These are phyloP conservation scores for Tulasnella sp. DNA, from an alignment of 768 basidiomycete species.

Conservation along the genomic window DNA sequence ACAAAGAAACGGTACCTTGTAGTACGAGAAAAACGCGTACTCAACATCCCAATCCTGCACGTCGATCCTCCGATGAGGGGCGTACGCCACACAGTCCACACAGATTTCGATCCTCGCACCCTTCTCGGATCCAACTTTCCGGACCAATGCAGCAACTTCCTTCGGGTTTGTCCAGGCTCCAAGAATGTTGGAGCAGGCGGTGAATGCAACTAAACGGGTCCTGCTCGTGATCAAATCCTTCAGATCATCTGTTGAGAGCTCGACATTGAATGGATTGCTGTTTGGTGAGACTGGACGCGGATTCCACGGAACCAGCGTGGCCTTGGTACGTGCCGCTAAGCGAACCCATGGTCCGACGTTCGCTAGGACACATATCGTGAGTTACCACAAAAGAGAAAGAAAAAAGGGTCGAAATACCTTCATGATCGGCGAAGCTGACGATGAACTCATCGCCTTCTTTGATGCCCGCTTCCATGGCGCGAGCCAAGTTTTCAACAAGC, in stretches of 20 bases:
- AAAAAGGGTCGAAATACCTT: constrained; percentile 45
- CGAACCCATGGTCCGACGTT: constrained; percentile 70
- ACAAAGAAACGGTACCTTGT: constrained; percentile 46
- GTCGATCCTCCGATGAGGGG: constrained; percentile 59
- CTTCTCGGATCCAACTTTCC: constrained; percentile 38
- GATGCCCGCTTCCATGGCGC: constrained; percentile 46
- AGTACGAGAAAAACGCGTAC: constrained; percentile 57
- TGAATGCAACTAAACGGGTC: constrained; percentile 63
- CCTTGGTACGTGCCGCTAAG: constrained; percentile 46
- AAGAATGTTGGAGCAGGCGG: constrained; percentile 65
- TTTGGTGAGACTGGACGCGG: constrained; percentile 25
- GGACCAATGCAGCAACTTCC: constrained; percentile 39
- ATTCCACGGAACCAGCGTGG: constrained; percentile 48
- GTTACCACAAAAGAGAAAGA: neutral
- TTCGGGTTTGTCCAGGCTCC: constrained; percentile 54
- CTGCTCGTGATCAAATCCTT: constrained; percentile 48
- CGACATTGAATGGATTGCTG: constrained; percentile 54
- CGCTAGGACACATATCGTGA: constrained; percentile 32
- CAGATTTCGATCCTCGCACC: constrained; percentile 51
- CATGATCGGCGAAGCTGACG: constrained; percentile 59
- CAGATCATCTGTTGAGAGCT: constrained; percentile 42
- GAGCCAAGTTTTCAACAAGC: constrained; percentile 56
- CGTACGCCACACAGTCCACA: constrained; percentile 70
- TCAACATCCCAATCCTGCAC: constrained; percentile 71
- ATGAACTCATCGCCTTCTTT: constrained; percentile 59